These are phyloP conservation scores for Pyricularia pennisetigena DNA, from an alignment of 2,329 filamentous ascomycete species.

Conservation along the genomic window DNA sequence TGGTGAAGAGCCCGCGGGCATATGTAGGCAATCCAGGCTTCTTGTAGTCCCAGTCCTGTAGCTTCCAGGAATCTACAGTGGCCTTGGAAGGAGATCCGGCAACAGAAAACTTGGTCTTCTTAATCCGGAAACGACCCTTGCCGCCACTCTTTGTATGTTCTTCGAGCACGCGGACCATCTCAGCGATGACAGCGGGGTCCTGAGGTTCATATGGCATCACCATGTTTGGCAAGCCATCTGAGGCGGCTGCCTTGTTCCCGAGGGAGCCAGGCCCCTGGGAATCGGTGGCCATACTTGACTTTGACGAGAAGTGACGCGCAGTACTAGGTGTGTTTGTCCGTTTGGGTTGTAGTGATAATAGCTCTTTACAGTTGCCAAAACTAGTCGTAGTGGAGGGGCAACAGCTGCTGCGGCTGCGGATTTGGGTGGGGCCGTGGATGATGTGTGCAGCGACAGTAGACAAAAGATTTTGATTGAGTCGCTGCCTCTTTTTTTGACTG, in stretches of 20 bases:
- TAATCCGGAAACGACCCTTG: constrained; percentile 59
- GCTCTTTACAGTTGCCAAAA: background rate
- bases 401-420: background rate
- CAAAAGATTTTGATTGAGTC: background rate
- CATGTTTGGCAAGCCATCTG: constrained; percentile 15
- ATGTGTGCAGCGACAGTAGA: background rate
- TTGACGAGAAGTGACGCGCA: background rate
- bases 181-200: constrained; percentile 55
- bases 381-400: constrained; percentile 1
- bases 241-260: background rate
- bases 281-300: background rate
- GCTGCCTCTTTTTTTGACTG: background rate
- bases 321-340: background rate
- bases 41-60: constrained; percentile 96
- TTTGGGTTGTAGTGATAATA: background rate
- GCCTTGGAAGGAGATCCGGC: constrained; percentile 51
- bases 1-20: constrained; percentile 90
- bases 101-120: constrained; percentile 70
- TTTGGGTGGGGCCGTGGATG: background rate
- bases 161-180: constrained; percentile 57
- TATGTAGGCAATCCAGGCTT: constrained; percentile 77
- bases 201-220: constrained; percentile 57
- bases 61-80: constrained; percentile 80
- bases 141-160: constrained; percentile 38
- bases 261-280: background rate